Percentiles rank a stretch among this genome's conserved stretches.
phyloP scores from a whole-genome alignment of 1,284 basidiomycete species.

The Moesziomyces antarcticus region DNA sequence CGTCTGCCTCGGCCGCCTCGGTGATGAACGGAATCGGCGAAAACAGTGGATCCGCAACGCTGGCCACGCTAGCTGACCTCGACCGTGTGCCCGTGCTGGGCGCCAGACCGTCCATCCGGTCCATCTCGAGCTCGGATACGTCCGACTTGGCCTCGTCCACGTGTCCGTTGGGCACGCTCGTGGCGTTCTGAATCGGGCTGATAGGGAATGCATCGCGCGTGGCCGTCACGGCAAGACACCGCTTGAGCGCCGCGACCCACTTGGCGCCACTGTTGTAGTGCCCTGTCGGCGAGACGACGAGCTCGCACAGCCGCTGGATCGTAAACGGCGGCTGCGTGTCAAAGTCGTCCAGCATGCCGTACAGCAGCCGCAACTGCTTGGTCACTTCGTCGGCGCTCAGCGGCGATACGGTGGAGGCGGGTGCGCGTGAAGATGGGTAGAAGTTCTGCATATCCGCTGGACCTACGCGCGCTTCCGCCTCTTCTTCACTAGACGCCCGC shows the following conservation, averaged over 20 bases:
- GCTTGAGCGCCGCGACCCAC: constrained; percentile 38
- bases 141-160: constrained; percentile 3
- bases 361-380: constrained; percentile 3
- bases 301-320: constrained; percentile 51
- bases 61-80: constrained; percentile 10
- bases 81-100: constrained; percentile 2
- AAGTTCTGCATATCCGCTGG: constrained; percentile 31
- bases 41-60: constrained; percentile 32
- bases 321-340: constrained; percentile 56
- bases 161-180: constrained; percentile 3
- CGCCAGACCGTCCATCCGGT: constrained; percentile 30
- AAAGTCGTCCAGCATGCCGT: constrained; percentile 48
- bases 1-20: background rate
- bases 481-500: background rate
- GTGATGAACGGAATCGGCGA: constrained; percentile 38
- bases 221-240: constrained; percentile 47
- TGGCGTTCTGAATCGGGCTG: constrained; percentile 22
- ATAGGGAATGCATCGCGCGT: constrained; percentile 48
- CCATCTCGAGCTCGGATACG: constrained; percentile 31
- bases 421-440: constrained; percentile 27
- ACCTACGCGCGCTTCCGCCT: constrained; percentile 4
- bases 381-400: constrained; percentile 5
- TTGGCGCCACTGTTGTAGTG: constrained; percentile 33
- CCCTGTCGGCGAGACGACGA: constrained; percentile 23
- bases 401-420: background rate